phyloP scores from a whole-genome alignment of 1,284 basidiomycete species.

The Ceratorhiza oryzae-sativae region DNA sequence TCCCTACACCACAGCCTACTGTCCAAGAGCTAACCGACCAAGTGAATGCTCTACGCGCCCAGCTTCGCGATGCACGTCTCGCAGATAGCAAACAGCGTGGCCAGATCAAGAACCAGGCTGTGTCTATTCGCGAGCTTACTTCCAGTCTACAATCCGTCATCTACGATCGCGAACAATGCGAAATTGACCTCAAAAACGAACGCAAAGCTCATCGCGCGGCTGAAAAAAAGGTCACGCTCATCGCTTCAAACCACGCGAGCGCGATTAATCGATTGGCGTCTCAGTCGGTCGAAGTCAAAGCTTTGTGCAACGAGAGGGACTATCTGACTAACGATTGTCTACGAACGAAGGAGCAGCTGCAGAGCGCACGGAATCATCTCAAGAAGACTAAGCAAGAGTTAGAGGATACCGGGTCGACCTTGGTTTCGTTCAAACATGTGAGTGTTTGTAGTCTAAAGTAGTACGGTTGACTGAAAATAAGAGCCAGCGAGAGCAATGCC shows the following conservation, averaged over 20 bases:
- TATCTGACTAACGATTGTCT: not conserved
- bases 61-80: constrained; percentile 18
- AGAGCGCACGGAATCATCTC: not conserved
- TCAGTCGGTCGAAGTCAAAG: not conserved
- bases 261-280: constrained; percentile 1
- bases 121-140: not conserved
- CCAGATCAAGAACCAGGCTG: not conserved
- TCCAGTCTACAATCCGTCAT: not conserved
- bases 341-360: not conserved
- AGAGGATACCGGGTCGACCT: not conserved
- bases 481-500: too few species aligned
- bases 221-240: constrained; percentile 1
- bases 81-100: not conserved
- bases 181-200: not conserved
- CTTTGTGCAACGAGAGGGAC: constrained; percentile 1
- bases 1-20: not conserved
- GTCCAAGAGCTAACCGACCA: not conserved
- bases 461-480: too few species aligned
- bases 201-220: not conserved
- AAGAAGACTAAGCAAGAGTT: not conserved
- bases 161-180: not conserved
- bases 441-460: not conserved
- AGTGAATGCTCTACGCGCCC: constrained; percentile 4
- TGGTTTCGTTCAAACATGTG: not conserved
- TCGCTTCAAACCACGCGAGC: constrained; percentile 5